Base-by-base conservation (phyloP, 768 basidiomycete genomes). In the Ephemerocybe angulata region DNA sequence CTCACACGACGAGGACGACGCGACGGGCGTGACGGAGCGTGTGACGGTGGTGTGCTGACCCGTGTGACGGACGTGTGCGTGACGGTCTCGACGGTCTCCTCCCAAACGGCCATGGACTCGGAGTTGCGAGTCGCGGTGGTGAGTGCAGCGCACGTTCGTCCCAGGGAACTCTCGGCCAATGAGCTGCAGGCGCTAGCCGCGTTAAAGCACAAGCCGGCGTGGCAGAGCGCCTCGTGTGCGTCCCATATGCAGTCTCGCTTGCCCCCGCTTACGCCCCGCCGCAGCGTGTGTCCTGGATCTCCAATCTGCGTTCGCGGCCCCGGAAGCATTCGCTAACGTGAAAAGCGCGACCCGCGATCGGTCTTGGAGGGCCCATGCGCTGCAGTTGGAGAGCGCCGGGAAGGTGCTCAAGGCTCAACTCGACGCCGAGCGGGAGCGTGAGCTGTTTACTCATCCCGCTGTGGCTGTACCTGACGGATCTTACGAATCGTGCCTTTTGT, bases 271-370 rank as follows among this genome's bases (percentile, higher is more conserved):
- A 5, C 27, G 33, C 22, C 15, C 19, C 19, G 21, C 28, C 52
- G 41, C 48, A 82, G 81, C 76, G 44, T 80, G 77, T 63, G 68
- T 77, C 22, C 67, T 76, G 12, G 72, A 78, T 57, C 63, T 83
- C 30, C 68, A 65, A 31, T 58, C 66, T 5, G 63, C 55, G 28
- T 78, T 80, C 60, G 62, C 68, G 19, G 41, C 68, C 4, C 60
- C 65, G 15, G 54, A 35, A 15, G 54, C 64, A 15, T 41, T 56
- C 35, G 55, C 65, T 21, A 21, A n/a, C n/a, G 38, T 10, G n/a
- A 19, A 30, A 11, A 49, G 28, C 28, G 28, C 57, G 63, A 44
- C 58, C 53, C 38, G 28, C 19, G 68, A 70, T 12, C 56, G 57
- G 13, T 61, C 61, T 27, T 81, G 80, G 80, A 72, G 71, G 42